Evolutionary conservation across 805 yeast species (phyloP).

Genomic region (Nakazawaea holstii): DNA sequence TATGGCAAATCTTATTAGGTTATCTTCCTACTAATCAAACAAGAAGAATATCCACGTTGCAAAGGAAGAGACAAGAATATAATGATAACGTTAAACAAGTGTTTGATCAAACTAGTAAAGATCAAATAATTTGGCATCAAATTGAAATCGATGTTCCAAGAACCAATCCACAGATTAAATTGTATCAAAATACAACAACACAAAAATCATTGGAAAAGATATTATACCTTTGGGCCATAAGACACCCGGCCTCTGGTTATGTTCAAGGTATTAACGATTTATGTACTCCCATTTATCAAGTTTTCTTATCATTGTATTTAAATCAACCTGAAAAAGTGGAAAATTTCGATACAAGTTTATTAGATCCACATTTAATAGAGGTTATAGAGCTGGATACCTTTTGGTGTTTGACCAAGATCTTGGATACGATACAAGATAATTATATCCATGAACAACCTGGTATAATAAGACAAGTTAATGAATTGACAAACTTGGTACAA

Average conservation of each 20-base stretch:
- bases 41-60: slow-evolving; percentile 63
- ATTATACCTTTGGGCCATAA: slow-evolving; percentile 87
- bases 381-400: slow-evolving; percentile 92
- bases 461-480: slow-evolving; percentile 83
- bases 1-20: slow-evolving; percentile 89
- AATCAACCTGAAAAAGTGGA: slow-evolving; percentile 43
- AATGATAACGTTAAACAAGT: slow-evolving; percentile 65
- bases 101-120: slow-evolving; percentile 45
- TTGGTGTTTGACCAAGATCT: slow-evolving; percentile 89
- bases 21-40: slow-evolving; percentile 83
- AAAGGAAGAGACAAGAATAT: slow-evolving; percentile 83
- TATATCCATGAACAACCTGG: slow-evolving; percentile 99
- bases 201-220: slow-evolving; percentile 79
- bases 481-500: slow-evolving; percentile 67
- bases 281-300: slow-evolving; percentile 88
- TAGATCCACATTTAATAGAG: slow-evolving; percentile 56
- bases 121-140: slow-evolving; percentile 88
- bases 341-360: slow-evolving; percentile 52
- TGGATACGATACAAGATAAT: slow-evolving; percentile 94
- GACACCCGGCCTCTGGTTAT: slow-evolving; percentile 97
- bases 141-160: slow-evolving; percentile 92
- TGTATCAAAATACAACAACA: slow-evolving; percentile 64
- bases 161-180: slow-evolving; percentile 78
- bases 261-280: slow-evolving; percentile 97
- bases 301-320: slow-evolving; percentile 68